These are phyloP conservation scores for Paramecium sonneborni DNA, from an alignment of 73 alveolate species.

Conservation along the genomic window DNA sequence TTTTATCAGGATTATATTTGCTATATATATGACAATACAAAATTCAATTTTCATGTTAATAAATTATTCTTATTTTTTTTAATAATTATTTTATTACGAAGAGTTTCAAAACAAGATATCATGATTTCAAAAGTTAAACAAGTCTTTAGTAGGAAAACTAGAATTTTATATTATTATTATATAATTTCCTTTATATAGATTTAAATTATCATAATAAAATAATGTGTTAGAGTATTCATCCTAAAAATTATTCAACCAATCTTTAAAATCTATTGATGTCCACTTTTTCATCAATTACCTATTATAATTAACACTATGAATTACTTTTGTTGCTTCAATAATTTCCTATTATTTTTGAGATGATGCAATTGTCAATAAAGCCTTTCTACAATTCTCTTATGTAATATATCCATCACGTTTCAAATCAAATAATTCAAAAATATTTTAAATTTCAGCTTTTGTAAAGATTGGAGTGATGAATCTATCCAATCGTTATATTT, in stretches of 20 bases:
- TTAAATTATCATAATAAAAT: background rate
- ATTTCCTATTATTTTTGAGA: slow-evolving; percentile 63
- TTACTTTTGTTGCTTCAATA: slow-evolving; percentile 51
- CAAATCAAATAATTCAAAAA: slow-evolving; percentile 72
- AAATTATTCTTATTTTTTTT: too few relatives aligned
- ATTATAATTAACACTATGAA: background rate
- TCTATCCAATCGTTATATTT: background rate
- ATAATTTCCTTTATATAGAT: background rate
- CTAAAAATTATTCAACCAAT: slow-evolving; percentile 9
- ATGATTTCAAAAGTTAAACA: background rate
- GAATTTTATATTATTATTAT: background rate
- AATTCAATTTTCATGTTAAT: too few relatives aligned
- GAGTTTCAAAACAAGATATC: too few relatives aligned
- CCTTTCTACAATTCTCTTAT: slow-evolving; percentile 71
- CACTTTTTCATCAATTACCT: slow-evolving; percentile 15
- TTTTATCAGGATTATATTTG: background rate
- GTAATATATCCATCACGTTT: slow-evolving; percentile 70
- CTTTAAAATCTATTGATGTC: slow-evolving; percentile 39
- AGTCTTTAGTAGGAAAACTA: background rate
- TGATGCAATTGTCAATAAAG: slow-evolving; percentile 68
- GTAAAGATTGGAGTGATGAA: slow-evolving; percentile 70
- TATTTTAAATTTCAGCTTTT: slow-evolving; percentile 70
- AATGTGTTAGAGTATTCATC: background rate
- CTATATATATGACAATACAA: too few relatives aligned
- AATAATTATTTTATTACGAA: too few relatives aligned